phyloP scores from a whole-genome alignment of 495 filamentous ascomycete species.

The Astrothelium macrocarpum region DNA sequence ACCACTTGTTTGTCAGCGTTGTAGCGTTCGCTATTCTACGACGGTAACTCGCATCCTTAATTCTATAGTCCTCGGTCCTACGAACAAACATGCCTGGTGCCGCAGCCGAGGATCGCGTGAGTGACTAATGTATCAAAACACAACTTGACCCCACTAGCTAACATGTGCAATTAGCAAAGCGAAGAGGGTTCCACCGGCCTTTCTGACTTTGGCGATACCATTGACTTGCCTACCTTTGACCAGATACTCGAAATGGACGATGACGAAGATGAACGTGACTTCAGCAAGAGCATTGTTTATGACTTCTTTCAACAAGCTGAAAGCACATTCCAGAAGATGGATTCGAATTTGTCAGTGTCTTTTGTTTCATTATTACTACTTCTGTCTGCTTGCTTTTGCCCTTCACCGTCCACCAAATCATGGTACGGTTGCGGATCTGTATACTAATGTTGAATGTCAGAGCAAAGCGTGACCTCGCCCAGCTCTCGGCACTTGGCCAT shows the following conservation, averaged over 20 bases:
- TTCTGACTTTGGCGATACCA: conserved; percentile 52
- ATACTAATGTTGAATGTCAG: no score
- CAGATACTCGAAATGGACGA: conserved; percentile 98
- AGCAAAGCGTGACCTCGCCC: conserved; percentile 49
- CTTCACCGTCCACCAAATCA: conserved; percentile 6
- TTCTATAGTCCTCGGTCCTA: background rate
- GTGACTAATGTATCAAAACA: background rate
- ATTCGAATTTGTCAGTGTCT: conserved; percentile 55
- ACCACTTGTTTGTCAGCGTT: background rate
- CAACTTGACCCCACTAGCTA: background rate
- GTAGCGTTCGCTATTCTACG: background rate
- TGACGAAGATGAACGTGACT: conserved; percentile 64
- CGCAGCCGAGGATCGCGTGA: conserved; percentile 12
- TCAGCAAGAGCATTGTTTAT: conserved; percentile 75
- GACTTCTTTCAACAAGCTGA: conserved; percentile 91
- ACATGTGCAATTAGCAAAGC: conserved; percentile 23
- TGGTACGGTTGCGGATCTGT: no score
- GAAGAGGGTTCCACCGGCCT: conserved; percentile 41
- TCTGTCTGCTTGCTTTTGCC: conserved; percentile 5
- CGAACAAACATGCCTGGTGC: background rate
- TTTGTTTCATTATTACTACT: conserved; percentile 8
- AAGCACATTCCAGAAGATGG: conserved; percentile 78
- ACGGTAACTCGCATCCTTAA: background rate
- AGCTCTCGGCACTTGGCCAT: conserved; percentile 78
- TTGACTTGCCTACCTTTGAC: conserved; percentile 73